A percentile compares a stretch with the other conserved stretches of the same genome.
Conservation (phyloP, 2,329 filamentous ascomycete species). For the Exophiala lecanii-corni region DNA sequence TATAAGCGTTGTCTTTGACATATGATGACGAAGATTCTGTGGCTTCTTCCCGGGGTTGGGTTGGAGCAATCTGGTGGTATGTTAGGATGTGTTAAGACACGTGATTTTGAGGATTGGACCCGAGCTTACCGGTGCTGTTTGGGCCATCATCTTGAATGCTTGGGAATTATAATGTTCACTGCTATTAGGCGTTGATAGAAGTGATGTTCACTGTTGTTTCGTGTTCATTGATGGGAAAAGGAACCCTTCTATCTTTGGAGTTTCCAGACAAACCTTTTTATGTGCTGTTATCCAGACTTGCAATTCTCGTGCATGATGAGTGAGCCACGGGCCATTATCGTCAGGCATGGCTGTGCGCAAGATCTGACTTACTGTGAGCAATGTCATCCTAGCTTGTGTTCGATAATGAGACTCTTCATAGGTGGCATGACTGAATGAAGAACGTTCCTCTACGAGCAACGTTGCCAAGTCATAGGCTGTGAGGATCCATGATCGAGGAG, state of each 20-base stretch:
- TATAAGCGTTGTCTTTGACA: conserved; percentile 14
- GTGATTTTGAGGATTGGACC: background rate
- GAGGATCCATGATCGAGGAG: no score
- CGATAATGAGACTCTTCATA: no score
- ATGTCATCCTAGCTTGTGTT: no score
- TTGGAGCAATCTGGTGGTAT: background rate
- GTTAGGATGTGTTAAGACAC: background rate
- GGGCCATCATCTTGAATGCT: conserved; percentile 13
- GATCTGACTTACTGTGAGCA: no score
- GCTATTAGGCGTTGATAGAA: conserved; percentile 2
- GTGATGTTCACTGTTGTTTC: background rate
- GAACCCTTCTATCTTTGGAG: background rate
- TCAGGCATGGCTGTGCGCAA: no score
- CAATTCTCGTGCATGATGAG: background rate
- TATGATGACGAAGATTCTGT: background rate
- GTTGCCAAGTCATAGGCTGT: no score
- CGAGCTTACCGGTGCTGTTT: conserved; percentile 14
- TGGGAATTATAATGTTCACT: background rate
- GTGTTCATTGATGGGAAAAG: background rate
- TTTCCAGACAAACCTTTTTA: conserved; percentile 2
- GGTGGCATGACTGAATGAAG: no score
- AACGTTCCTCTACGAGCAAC: no score
- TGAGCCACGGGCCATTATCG: background rate
- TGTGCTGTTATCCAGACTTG: background rate
- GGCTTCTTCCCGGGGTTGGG: background rate